phyloP scores from a whole-genome alignment of 768 basidiomycete genomes.

The Gymnopilus dilepis region DNA sequence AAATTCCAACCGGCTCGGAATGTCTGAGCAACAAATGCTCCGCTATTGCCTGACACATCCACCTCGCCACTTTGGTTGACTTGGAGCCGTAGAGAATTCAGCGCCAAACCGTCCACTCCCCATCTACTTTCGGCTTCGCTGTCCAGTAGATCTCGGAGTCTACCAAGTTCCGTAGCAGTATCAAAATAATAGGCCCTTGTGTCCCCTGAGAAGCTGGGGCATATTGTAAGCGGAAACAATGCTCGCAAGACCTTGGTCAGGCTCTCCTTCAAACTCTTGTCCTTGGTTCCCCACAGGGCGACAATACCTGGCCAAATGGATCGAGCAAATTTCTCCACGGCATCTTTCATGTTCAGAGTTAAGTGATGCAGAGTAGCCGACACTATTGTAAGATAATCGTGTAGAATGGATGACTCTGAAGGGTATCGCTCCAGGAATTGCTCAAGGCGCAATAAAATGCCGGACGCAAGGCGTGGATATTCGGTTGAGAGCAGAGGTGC shows the following conservation, averaged over 20 bases:
- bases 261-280: conserved; percentile 76
- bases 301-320: conserved; percentile 69
- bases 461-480: conserved; percentile 45
- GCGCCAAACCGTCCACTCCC: conserved; percentile 66
- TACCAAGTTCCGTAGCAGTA: conserved; percentile 52
- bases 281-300: conserved; percentile 80
- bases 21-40: conserved; percentile 64
- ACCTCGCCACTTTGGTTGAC: conserved; percentile 28
- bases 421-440: conserved; percentile 71
- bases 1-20: conserved; percentile 81
- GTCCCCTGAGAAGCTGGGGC: conserved; percentile 26
- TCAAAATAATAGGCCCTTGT: conserved; percentile 35
- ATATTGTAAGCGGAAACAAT: conserved; percentile 71
- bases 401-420: conserved; percentile 78
- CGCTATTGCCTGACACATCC: conserved; percentile 14
- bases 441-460: conserved; percentile 55
- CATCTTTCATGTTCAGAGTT: conserved; percentile 72
- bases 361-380: conserved; percentile 74
- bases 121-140: conserved; percentile 68
- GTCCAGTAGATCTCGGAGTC: conserved; percentile 60
- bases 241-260: conserved; percentile 74
- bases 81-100: conserved; percentile 70
- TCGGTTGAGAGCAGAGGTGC: conserved; percentile 60
- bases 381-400: conserved; percentile 72
- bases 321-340: conserved; percentile 64